phyloP scores from a whole-genome alignment of 2,329 filamentous ascomycete species.

The Alternaria arborescens region DNA sequence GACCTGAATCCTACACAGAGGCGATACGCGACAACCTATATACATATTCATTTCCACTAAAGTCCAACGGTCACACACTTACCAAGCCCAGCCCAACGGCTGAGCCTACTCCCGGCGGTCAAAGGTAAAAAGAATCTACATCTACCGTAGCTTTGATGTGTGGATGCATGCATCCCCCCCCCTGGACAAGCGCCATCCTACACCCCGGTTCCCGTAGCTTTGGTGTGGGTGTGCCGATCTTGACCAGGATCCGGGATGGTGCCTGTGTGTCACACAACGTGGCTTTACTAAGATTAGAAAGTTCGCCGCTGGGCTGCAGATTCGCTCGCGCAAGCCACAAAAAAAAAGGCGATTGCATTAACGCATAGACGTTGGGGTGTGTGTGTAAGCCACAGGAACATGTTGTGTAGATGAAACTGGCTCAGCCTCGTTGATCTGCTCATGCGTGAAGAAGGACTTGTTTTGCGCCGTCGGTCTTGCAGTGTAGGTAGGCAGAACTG shows the following conservation, averaged over 20 bases:
- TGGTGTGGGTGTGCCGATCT: slow-evolving; percentile 1
- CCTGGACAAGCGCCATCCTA: neutral
- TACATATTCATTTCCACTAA: neutral
- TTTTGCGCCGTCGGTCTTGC: neutral
- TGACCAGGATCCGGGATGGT: neutral
- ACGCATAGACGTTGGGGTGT: neutral
- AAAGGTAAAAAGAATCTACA: neutral
- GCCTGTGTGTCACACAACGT: neutral
- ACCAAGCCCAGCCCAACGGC: neutral
- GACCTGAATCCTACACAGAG: neutral
- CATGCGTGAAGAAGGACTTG: no score
- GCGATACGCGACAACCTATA: neutral
- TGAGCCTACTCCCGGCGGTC: neutral
- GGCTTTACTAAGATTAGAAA: slow-evolving; percentile 16
- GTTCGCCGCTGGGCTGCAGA: slow-evolving; percentile 5
- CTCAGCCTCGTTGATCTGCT: neutral
- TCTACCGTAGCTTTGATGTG: neutral
- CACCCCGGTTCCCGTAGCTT: neutral
- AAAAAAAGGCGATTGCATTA: neutral
- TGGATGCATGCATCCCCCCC: neutral
- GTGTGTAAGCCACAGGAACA: neutral
- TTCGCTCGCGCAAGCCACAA: neutral
- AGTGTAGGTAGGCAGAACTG: neutral
- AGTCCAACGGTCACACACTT: neutral
- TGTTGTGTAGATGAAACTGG: neutral